Evolutionary conservation across 164 flowering plant genomes (phyloP), one percentile per base, ranked within the genome.

Genomic region (Protea cynaroides): DNA sequence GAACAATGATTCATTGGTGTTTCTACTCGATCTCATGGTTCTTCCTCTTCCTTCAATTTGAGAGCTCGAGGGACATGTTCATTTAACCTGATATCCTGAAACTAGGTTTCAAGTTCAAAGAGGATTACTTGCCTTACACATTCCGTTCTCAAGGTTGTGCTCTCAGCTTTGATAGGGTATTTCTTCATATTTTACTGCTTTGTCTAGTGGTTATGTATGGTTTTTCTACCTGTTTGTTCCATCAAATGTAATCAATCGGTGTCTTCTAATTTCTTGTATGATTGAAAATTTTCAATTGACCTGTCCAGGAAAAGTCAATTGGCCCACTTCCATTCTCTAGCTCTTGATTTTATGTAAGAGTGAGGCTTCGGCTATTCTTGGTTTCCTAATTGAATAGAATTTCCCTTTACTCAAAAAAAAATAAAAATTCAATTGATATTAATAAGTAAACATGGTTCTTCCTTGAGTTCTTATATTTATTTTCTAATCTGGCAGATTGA

Each of bases 41-140:
- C 40, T 87, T 50, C 81, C 77, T 25, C 77, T 86, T 6, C 56
- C 74, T n/a, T 71, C 88, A 9, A 62, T 93, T 13, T 85, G 81
- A 75, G 82, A 77, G 70, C 34, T 58, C 90, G 46, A 77, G 65
- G 52, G 79, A 86, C 36, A 72, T 83, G 71, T 85, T 93, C 50
- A 77, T 64, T n/a, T 81, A 86, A 1, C 89, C 86, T 15, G 68
- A 86, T 70, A 49, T 87, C 10, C 53, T 93, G 64, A 93, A 93
- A 65, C 61, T 93, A 25, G 98, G 98, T 59, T 93, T 93, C 59
- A 59, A 74, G 49, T 93, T 93, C 36, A 90, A 93, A 79, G 97
- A 93, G 67, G 98, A 90, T 79, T 90, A 82, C 71, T 70, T 93
- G 75, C 84, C 97, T 8, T 82, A 89, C 56, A 90, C 96, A 11